Conservation (phyloP, 1,284 basidiomycete species). For the Lentinus polychrous region DNA sequence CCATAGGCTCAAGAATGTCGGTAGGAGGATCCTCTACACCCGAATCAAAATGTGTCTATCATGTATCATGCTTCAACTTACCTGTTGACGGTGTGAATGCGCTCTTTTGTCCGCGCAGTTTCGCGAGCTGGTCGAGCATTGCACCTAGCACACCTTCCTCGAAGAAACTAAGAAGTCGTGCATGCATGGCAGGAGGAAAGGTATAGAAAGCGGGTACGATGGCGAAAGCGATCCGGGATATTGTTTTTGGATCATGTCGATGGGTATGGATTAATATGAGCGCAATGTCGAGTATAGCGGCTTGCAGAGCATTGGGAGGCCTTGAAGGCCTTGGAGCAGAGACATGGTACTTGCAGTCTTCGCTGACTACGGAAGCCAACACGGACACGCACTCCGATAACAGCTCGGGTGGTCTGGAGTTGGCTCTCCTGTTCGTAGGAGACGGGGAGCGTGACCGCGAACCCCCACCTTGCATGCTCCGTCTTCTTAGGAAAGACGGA, state of each 20-base stretch:
- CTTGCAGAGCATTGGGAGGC: slow-evolving; percentile 63
- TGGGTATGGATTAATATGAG: slow-evolving; percentile 51
- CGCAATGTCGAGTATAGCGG: slow-evolving; percentile 54
- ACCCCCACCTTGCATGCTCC: slow-evolving; percentile 12
- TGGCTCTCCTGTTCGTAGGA: slow-evolving; percentile 23
- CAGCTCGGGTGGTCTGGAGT: slow-evolving; percentile 38
- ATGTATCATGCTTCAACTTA: neutral
- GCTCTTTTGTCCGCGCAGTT: slow-evolving; percentile 21
- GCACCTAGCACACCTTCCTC: slow-evolving; percentile 48
- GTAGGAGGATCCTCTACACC: neutral
- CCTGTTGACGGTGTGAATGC: neutral
- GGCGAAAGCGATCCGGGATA: slow-evolving; percentile 54
- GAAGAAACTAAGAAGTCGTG: slow-evolving; percentile 55
- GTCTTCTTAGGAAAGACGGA: slow-evolving; percentile 7
- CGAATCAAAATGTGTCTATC: neutral
- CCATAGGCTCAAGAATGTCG: slow-evolving; percentile 26
- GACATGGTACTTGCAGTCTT: slow-evolving; percentile 63
- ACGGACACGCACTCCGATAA: slow-evolving; percentile 54
- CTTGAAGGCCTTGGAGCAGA: slow-evolving; percentile 46
- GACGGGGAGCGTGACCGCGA: slow-evolving; percentile 51
- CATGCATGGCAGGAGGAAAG: slow-evolving; percentile 52
- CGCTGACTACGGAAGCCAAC: slow-evolving; percentile 52
- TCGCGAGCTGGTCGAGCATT: slow-evolving; percentile 40
- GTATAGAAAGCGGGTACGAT: slow-evolving; percentile 63
- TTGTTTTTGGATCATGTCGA: slow-evolving; percentile 40